These are phyloP conservation scores for Candolleomyces efflorescens DNA, from an alignment of 768 basidiomycete species.

Conservation along the genomic window DNA sequence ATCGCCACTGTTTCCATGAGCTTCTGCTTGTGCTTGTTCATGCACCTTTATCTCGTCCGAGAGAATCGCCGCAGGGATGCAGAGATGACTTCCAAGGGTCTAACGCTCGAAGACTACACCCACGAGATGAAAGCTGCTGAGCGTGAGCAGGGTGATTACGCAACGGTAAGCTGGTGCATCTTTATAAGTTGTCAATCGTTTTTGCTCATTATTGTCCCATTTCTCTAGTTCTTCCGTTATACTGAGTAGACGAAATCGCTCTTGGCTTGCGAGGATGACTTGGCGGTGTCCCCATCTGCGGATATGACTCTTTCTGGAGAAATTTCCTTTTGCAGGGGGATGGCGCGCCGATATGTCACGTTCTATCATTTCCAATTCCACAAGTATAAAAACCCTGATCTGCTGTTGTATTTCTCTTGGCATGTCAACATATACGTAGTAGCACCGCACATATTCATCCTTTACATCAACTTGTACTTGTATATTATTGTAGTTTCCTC, in stretches of 20 bases:
- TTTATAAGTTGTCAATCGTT: background rate
- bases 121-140: slow-evolving; percentile 25
- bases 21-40: slow-evolving; percentile 18
- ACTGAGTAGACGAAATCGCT: slow-evolving; percentile 15
- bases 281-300: no score
- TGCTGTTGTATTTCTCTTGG: no score
- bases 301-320: no score
- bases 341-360: no score
- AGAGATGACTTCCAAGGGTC: slow-evolving; percentile 16
- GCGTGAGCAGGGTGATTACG: slow-evolving; percentile 26
- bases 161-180: slow-evolving; percentile 18
- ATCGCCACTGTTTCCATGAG: slow-evolving; percentile 27
- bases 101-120: slow-evolving; percentile 23
- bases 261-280: background rate
- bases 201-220: background rate
- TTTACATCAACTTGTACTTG: no score
- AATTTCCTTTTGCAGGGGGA: no score
- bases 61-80: slow-evolving; percentile 26
- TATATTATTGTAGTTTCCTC: no score
- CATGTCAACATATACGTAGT: no score
- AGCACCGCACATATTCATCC: no score
- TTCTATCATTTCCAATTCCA: no score
- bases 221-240: slow-evolving; percentile 27
- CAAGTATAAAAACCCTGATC: no score
- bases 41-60: slow-evolving; percentile 22